These are phyloP conservation scores for Flaveria linearis DNA, from an alignment of 129 eudicot genomes.

Conservation along the genomic window DNA sequence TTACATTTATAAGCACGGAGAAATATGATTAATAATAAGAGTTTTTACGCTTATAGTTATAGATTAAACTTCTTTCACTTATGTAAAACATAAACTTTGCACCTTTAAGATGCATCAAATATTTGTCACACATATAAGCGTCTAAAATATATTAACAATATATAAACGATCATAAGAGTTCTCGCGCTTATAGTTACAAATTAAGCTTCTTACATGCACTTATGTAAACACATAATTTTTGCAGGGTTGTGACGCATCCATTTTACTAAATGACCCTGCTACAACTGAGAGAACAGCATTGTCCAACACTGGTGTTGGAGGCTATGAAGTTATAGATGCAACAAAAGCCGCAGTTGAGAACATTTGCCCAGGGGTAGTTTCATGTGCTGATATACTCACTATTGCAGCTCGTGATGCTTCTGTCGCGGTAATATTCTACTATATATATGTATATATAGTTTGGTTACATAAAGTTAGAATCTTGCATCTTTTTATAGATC, in stretches of 20 bases:
- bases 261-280: constrained; percentile 42
- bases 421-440: constrained; percentile 20
- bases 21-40: too few species aligned
- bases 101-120: too few species aligned
- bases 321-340: constrained; percentile 47
- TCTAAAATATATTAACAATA: not conserved
- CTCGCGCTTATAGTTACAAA: too few species aligned
- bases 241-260: constrained; percentile 49
- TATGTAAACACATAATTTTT: not conserved
- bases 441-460: too few species aligned
- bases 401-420: constrained; percentile 53
- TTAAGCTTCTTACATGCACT: not conserved
- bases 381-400: constrained; percentile 63
- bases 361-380: constrained; percentile 56
- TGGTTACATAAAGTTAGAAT: not conserved
- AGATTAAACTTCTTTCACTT: not conserved
- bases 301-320: constrained; percentile 41
- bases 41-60: too few species aligned
- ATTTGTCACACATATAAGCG: not conserved
- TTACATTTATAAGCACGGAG: not conserved
- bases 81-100: not conserved
- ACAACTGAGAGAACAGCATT: constrained; percentile 34
- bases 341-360: constrained; percentile 47
- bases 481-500: not conserved
- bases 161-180: too few species aligned